Base-by-base conservation (phyloP, 2,329 filamentous ascomycete genomes). In the Endothia cerciana region DNA sequence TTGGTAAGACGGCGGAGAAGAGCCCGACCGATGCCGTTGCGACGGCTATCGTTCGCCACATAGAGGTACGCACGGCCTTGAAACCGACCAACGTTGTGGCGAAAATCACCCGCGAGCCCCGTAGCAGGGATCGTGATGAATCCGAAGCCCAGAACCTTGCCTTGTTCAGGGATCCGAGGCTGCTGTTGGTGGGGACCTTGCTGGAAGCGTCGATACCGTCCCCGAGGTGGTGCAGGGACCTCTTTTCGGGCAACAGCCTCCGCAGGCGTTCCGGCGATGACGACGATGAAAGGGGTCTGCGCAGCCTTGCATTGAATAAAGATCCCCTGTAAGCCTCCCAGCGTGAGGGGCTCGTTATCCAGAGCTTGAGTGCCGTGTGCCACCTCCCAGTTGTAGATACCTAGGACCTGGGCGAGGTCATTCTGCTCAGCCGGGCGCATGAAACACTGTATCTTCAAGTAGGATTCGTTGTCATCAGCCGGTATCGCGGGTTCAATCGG, bases 381-480 rank as follows among this genome's bases (percentile, higher is more conserved):
- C 25, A 70, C 69, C 60, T 70, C 69, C 65, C 62, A 66, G 33
- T 70, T 70, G 64, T 70, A 70, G 25, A 70, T 69, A 2, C 65
- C 58, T 15, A 67, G 36, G 3, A 66, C 47, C 5, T 63, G 65
- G 2, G 41, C 22, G 11, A 66, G 30, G 56, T 70, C 69, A 13
- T 22, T 10, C 15, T 43, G 36, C 28, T 56, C 56, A 36, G 40
- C 63, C 33, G 69, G 69, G 22, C 69, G 65, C 8, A 70, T 58
- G 53, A 66, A 61, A 30, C 63, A 68, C 19, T 25, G 19, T 11
- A 65, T 47, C 7, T 62, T 65, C 17, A 64, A 11, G 36, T 38
- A 62, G 4, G 60, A 30, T n/a, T 55, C 30, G 28, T 36, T 6
- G 30, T 55, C 19, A n/a, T 59, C 40, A 5, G 15, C 1, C 25